Evolutionary conservation across 2,329 filamentous ascomycete species (phyloP), one percentile per base, ranked within the genome.

Genomic region (Ascochyta lentis): DNA sequence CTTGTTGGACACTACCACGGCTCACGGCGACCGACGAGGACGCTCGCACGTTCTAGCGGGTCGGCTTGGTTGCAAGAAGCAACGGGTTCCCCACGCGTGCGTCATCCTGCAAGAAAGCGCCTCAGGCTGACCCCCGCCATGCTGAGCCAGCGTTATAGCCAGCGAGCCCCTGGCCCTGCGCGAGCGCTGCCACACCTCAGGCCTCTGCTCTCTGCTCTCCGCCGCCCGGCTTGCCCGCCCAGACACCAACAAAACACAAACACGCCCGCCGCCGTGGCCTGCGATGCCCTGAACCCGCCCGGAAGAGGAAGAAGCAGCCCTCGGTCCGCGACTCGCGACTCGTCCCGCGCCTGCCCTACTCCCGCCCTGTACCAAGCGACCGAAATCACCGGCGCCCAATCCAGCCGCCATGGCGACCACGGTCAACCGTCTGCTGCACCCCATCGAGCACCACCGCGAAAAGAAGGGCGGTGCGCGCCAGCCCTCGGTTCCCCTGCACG

Each of bases 381-480:
- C 53, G 35, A 29, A 29, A 31, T 33, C 58, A 51, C 58, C 49
- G 53, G 49, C 54, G 58, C 51, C 48, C 35, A 31, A 34, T 34
- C 33, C 53, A 47, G 53, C 58, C 47, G 58, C 63, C 66, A 77
- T 76, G 74, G 73, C 73, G 56, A 70, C 71, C 39, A 67, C 68
- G 43, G 66, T 76, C 50, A 70, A 75, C 59, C 70, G 72, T 59
- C 69, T 76, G 58, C 64, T 76, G 51, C 71, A 74, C 62, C 71
- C 70, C 59, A 59, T 66, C 55, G 65, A 69, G 57, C 67, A 71
- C 63, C 68, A 67, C 56, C 63, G 61, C 49, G 65, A 69, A 44
- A 66, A 67, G 49, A 66, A 71, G 58, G 56, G 64, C 49, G 48
- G 52, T 19, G 54, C 58, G 40, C 43, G 54, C 39, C 49, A 64